Conservation (phyloP, 163 green algal genomes). For the Volvox carteri region DNA sequence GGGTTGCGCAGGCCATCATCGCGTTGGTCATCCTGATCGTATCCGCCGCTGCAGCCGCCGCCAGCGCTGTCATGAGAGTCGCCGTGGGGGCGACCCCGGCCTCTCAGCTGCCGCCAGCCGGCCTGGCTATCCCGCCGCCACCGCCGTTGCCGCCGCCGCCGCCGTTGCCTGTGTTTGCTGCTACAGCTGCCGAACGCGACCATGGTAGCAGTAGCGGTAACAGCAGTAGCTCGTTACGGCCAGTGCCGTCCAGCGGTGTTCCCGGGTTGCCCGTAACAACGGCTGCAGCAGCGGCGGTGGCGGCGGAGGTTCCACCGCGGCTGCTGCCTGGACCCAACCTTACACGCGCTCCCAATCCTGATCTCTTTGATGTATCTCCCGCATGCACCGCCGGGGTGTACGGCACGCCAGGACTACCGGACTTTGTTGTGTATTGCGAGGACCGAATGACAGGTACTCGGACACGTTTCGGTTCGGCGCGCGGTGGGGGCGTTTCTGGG, state of each 20-base stretch:
- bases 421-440: slow-evolving; percentile 42
- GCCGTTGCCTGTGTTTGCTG: no score
- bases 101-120: no score
- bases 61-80: background rate
- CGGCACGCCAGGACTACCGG: background rate
- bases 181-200: background rate
- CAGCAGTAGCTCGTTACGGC: no score
- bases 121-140: no score
- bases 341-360: background rate
- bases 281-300: background rate
- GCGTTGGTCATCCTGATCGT: background rate
- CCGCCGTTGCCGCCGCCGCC: background rate
- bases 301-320: background rate
- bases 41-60: background rate
- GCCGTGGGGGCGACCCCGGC: background rate
- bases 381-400: background rate
- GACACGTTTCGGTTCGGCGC: no score
- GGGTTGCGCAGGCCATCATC: background rate
- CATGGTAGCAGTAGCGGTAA: background rate
- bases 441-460: background rate
- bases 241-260: background rate
- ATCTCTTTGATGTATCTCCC: slow-evolving; percentile 3
- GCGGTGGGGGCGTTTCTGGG: no score
- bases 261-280: background rate
- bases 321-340: background rate